Conservation (phyloP, 2,329 filamentous ascomycete species). For the Fusarium bulbicola region DNA sequence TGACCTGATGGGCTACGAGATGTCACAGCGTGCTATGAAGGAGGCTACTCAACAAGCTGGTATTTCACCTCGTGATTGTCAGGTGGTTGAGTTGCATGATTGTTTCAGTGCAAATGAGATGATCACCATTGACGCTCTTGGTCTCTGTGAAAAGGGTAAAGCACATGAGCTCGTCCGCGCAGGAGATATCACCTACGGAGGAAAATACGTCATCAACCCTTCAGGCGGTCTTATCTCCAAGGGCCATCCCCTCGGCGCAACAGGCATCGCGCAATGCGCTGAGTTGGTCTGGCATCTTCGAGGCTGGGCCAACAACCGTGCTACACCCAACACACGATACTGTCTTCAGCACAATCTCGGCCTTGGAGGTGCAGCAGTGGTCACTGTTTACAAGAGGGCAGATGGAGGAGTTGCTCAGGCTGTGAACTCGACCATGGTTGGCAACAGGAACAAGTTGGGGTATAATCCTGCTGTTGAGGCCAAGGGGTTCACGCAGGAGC, state of each 20-base stretch:
- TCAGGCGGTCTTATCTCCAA: slow-evolving; percentile 96
- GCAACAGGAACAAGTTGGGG: slow-evolving; percentile 73
- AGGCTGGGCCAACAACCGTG: slow-evolving; percentile 93
- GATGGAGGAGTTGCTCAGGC: slow-evolving; percentile 74
- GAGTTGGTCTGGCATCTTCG: slow-evolving; percentile 95
- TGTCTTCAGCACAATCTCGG: slow-evolving; percentile 94
- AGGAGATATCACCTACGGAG: slow-evolving; percentile 92
- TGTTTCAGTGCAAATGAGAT: slow-evolving; percentile 98
- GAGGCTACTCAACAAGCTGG: slow-evolving; percentile 79
- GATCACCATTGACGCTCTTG: slow-evolving; percentile 87
- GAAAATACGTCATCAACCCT: slow-evolving; percentile 86
- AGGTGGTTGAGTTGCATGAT: slow-evolving; percentile 93
- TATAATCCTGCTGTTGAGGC: slow-evolving; percentile 94
- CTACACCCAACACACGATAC: slow-evolving; percentile 72
- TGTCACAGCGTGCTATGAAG: slow-evolving; percentile 77
- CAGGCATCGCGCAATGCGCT: slow-evolving; percentile 93
- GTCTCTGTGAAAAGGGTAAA: slow-evolving; percentile 79
- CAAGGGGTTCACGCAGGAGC: slow-evolving; percentile 83
- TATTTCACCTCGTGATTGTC: slow-evolving; percentile 72
- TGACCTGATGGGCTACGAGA: slow-evolving; percentile 88
- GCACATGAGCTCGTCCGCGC: slow-evolving; percentile 89
- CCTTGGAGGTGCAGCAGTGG: slow-evolving; percentile 88
- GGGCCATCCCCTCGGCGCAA: slow-evolving; percentile 92
- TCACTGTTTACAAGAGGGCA: slow-evolving; percentile 86
- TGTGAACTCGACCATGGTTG: slow-evolving; percentile 71